phyloP scores from a whole-genome alignment of 352 stramenopile species.

The Globisporangium yorkense region DNA sequence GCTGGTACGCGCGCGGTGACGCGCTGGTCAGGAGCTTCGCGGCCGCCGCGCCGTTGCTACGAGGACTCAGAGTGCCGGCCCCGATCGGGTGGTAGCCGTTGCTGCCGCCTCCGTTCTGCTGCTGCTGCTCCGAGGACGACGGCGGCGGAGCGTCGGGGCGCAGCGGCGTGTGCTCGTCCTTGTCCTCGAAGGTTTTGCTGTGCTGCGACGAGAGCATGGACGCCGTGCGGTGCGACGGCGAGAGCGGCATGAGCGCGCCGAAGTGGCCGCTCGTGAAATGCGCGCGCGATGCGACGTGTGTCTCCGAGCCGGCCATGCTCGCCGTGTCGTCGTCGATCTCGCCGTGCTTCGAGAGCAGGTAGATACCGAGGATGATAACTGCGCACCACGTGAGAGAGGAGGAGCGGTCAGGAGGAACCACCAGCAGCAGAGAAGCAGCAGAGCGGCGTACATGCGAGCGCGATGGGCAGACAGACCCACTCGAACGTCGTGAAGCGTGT shows the following conservation, averaged over 20 bases:
- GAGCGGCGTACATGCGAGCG: slow-evolving; percentile 51
- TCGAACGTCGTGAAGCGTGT: slow-evolving; percentile 67
- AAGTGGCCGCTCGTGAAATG: slow-evolving; percentile 70
- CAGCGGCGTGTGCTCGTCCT: slow-evolving; percentile 40
- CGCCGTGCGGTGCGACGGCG: slow-evolving; percentile 39
- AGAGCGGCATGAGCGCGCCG: slow-evolving; percentile 75
- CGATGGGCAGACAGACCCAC: slow-evolving; percentile 77
- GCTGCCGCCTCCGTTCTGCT: neutral
- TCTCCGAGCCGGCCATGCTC: slow-evolving; percentile 19
- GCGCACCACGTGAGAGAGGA: neutral
- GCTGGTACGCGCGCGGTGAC: slow-evolving; percentile 11
- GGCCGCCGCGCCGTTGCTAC: neutral
- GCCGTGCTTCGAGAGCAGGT: slow-evolving; percentile 72
- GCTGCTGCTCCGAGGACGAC: too few species aligned
- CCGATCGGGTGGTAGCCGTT: slow-evolving; percentile 4
- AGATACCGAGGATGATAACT: slow-evolving; percentile 86
- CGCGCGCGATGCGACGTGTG: slow-evolving; percentile 19
- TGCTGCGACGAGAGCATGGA: slow-evolving; percentile 28
- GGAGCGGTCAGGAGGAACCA: neutral
- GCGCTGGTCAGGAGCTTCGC: neutral
- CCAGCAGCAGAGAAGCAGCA: neutral
- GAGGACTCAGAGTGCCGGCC: neutral
- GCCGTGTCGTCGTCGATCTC: slow-evolving; percentile 32
- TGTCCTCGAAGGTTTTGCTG: slow-evolving; percentile 42
- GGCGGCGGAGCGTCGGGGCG: slow-evolving; percentile 10